Base-by-base conservation (phyloP, 495 filamentous ascomycete species). In the Mytilinidion resinicola region DNA sequence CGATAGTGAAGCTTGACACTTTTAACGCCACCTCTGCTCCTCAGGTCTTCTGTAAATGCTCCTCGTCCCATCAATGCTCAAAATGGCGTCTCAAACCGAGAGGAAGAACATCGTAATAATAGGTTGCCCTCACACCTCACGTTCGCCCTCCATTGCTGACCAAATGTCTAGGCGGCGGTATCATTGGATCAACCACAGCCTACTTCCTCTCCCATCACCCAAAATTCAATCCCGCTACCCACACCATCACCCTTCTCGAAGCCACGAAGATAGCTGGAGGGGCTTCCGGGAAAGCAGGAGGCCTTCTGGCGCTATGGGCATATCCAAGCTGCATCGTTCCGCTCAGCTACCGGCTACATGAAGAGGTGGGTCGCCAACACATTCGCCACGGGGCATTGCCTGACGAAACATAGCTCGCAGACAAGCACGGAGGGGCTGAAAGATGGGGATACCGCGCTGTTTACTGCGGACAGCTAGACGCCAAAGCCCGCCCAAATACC, bases 201-300 rank as follows among this genome's bases (percentile, higher is more conserved):
- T 98, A 98, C 72, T 97, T 87, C 69, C 77, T 98, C 12, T 92
- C 90, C 1, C 85, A 90, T 59, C 93, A 98, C 72, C 87, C 89
- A 10, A 82, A 82, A 20, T 98, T 86, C 73, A 79, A 93, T 69
- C 82, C 88, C 20, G 69, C 78, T 6, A 78, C 82, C 36, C 87
- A 96, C 68, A 85, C 76, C 51, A 83, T 98, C 61, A 96, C 87
- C 11, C 82, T 98, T 35, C 77, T 98, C 59, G 93, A 98, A 78
- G 91, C 93, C 0, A 84, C 84, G 12, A 80, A 86, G 41, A 89
- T 97, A 60, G 93, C 93, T 14, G 86, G 91, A 10, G 92, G 88
- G 21, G 93, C 93, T 41, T 96, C 90, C 21, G 93, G 93, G 8
- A 98, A 98, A 76, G 93, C 93, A 1, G 93, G 93, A 4, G 93